Percentiles rank a stretch among this genome's conserved stretches.
Evolutionary conservation across 106 monocot species (phyloP).

Genomic region (Allium cepa): DNA sequence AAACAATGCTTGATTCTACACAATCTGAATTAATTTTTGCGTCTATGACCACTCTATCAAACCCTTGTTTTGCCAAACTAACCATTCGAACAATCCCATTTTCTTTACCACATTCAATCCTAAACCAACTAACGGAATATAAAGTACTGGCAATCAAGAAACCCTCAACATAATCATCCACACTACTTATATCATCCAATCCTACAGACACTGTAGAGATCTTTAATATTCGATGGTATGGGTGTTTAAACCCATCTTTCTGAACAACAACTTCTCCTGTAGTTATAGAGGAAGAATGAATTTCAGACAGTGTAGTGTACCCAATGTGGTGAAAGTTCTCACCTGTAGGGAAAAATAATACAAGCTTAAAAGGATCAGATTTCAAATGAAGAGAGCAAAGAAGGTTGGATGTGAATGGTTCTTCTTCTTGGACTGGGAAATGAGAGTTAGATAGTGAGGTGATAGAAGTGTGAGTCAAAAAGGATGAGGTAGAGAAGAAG

Average conservation of each 20-base stretch:
- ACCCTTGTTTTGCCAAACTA: constrained; percentile 43
- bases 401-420: constrained; percentile 13
- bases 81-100: constrained; percentile 18
- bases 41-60: constrained; percentile 41
- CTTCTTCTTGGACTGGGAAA: neutral
- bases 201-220: constrained; percentile 16
- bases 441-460: constrained; percentile 3
- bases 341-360: constrained; percentile 68
- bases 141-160: constrained; percentile 53
- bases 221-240: constrained; percentile 37
- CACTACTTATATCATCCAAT: neutral
- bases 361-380: neutral
- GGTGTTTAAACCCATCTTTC: constrained; percentile 35
- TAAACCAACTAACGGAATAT: constrained; percentile 81
- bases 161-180: constrained; percentile 20
- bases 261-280: constrained; percentile 20
- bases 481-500: constrained; percentile 3
- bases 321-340: constrained; percentile 45
- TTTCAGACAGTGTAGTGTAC: constrained; percentile 17
- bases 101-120: constrained; percentile 25
- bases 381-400: constrained; percentile 28
- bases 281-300: neutral
- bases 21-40: constrained; percentile 68
- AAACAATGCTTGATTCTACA: constrained; percentile 37
- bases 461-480: constrained; percentile 8